Conservation (phyloP, 2,329 filamentous ascomycete genomes). For the Calonectria honghensis region DNA sequence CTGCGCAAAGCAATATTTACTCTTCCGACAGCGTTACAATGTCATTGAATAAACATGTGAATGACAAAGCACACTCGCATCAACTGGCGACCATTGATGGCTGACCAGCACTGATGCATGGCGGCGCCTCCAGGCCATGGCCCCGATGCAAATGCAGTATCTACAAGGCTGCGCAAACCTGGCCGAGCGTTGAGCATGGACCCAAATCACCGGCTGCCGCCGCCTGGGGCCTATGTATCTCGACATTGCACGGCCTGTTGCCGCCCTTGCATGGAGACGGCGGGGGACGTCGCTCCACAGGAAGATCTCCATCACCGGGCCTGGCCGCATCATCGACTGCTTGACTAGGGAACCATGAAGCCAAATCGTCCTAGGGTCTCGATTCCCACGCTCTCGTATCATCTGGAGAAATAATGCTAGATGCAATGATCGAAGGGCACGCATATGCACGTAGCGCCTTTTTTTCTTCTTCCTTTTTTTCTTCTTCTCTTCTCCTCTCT, state of each 20-base stretch:
- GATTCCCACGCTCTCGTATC: background rate
- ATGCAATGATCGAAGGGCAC: background rate
- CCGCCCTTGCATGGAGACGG: slow-evolving; percentile 35
- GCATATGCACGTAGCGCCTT: background rate
- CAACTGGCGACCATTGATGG: slow-evolving; percentile 1
- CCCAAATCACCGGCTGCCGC: slow-evolving; percentile 28
- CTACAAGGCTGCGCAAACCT: slow-evolving; percentile 22
- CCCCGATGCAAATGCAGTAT: slow-evolving; percentile 1
- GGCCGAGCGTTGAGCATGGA: slow-evolving; percentile 22
- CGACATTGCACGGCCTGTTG: slow-evolving; percentile 25
- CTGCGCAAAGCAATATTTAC: slow-evolving; percentile 11
- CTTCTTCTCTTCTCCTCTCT: too few species aligned
- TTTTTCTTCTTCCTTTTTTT: background rate
- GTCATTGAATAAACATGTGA: slow-evolving; percentile 12
- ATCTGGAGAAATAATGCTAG: background rate
- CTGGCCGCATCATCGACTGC: slow-evolving; percentile 27
- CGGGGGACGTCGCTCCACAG: slow-evolving; percentile 23
- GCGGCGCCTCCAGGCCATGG: background rate
- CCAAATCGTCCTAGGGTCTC: background rate
- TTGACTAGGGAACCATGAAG: slow-evolving; percentile 32
- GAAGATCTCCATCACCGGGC: slow-evolving; percentile 21
- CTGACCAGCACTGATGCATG: background rate
- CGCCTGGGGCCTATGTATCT: slow-evolving; percentile 9
- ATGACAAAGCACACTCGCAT: slow-evolving; percentile 7
- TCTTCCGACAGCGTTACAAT: background rate